Evolutionary conservation across 2,329 filamentous ascomycete genomes (phyloP), one percentile per base, ranked within the genome.

Genomic region (Xylariaceae sp.): DNA sequence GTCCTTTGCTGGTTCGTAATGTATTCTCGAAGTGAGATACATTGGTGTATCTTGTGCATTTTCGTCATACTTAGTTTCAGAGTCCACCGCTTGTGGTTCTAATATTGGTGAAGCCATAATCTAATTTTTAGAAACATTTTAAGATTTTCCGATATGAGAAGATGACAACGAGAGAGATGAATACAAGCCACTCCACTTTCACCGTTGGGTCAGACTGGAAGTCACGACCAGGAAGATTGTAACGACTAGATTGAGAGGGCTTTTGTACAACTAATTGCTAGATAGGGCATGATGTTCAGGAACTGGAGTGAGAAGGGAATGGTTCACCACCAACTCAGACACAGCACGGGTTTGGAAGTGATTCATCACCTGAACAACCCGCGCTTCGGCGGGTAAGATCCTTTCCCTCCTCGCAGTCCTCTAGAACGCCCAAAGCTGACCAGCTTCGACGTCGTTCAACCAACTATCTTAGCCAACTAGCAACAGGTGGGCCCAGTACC

Each of bases 91-190:
- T 18, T 18, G 32, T 26, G 27, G 9, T 15, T 36, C 42, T n/a
- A 32, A n/a, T 39, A 24, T 10, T n/a, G 20, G 15, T 4, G 55
- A 53, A 45, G 41, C 23, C 46, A 53, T 59, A 13, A 21, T 46
- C 21, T 39, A 50, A 15, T 32, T 39, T 13, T 35, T 29, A 9
- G 4, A 30, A 8, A 18, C 5, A 15, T 4, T 46, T n/a, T 43
- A 44, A 8, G 8, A 3, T 39, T 42, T 39, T 27, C 13, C 35
- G 39, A 42, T n/a, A 35, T 40, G 3, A 33, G 47, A 36, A 32
- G 5, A 18, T 36, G 16, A 39, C 9, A 35, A 37, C n/a, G n/a
- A n/a, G n/a, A n/a, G n/a, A n/a, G n/a, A n/a, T n/a, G n/a, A n/a
- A n/a, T n/a, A n/a, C n/a, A n/a, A n/a, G n/a, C n/a, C n/a, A n/a